A percentile compares a stretch with the other conserved stretches of the same genome.
Evolutionary conservation across 2,329 filamentous ascomycete species (phyloP).

Genomic region (Colletotrichum sp.): DNA sequence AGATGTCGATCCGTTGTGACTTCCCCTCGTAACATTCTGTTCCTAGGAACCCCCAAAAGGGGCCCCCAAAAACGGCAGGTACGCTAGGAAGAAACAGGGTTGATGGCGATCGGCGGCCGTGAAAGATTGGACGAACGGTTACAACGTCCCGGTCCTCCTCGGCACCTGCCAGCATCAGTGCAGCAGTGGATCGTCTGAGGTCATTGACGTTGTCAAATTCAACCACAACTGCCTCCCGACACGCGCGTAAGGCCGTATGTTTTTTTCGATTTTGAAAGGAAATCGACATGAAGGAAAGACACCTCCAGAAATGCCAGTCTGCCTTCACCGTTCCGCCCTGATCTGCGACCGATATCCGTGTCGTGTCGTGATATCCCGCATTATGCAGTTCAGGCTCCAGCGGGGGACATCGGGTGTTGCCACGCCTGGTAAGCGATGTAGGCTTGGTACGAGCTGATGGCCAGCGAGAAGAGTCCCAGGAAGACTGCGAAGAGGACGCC

Average conservation of each 20-base stretch:
- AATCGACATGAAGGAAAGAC: neutral
- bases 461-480: conserved; percentile 19
- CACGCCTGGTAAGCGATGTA: conserved; percentile 26
- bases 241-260: neutral
- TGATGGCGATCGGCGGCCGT: neutral
- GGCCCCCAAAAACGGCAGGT: neutral
- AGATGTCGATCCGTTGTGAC: neutral
- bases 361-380: neutral
- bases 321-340: neutral
- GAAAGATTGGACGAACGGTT: neutral
- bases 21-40: neutral
- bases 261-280: neutral
- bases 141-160: neutral
- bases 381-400: neutral
- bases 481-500: conserved; percentile 24
- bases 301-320: neutral
- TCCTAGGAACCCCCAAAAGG: neutral
- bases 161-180: neutral
- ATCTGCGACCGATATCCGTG: neutral
- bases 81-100: neutral
- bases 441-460: conserved; percentile 23
- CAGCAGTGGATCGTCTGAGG: neutral
- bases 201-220: neutral
- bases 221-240: neutral
- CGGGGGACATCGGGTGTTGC: conserved; percentile 20